A percentile compares a stretch with the other conserved stretches of the same genome.
Evolutionary conservation across 768 basidiomycete species (phyloP).

Genomic region (Leccinum aurantiacum): DNA sequence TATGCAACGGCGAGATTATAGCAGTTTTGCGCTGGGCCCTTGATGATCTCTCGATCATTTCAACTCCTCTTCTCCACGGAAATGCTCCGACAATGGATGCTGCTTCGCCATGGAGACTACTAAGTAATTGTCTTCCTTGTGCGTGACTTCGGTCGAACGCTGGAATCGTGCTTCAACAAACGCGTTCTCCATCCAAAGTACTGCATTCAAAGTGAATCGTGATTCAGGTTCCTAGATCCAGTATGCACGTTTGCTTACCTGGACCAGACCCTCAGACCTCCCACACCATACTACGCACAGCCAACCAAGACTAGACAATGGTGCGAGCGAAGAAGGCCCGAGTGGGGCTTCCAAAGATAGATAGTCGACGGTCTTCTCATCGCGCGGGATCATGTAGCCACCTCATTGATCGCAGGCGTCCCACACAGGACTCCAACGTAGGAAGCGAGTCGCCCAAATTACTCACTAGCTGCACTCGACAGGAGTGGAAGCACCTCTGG

Average conservation of each 20-base stretch:
- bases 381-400: slow-evolving; percentile 13
- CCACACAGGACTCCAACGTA: slow-evolving; percentile 3
- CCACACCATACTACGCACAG: slow-evolving; percentile 67
- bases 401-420: slow-evolving; percentile 5
- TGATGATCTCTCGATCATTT: slow-evolving; percentile 72
- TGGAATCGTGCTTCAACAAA: slow-evolving; percentile 83
- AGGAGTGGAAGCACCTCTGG: slow-evolving; percentile 25
- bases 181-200: slow-evolving; percentile 66
- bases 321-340: slow-evolving; percentile 1
- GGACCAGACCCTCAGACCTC: slow-evolving; percentile 67
- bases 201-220: slow-evolving; percentile 14
- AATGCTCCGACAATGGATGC: slow-evolving; percentile 51
- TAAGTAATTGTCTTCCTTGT: slow-evolving; percentile 37
- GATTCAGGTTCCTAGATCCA: slow-evolving; percentile 15
- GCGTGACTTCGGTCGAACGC: slow-evolving; percentile 68
- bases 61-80: slow-evolving; percentile 77
- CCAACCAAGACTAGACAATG: slow-evolving; percentile 57
- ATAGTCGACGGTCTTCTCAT: neutral
- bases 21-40: slow-evolving; percentile 62
- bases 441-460: slow-evolving; percentile 4
- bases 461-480: slow-evolving; percentile 3
- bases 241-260: slow-evolving; percentile 47
- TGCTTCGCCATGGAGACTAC: slow-evolving; percentile 32
- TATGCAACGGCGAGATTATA: slow-evolving; percentile 70
- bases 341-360: neutral